Percentiles rank a stretch among this genome's conserved stretches.
These are phyloP conservation scores for Termitomyces bulborhizus DNA, from an alignment of 768 basidiomycete genomes.

Conservation along the genomic window DNA sequence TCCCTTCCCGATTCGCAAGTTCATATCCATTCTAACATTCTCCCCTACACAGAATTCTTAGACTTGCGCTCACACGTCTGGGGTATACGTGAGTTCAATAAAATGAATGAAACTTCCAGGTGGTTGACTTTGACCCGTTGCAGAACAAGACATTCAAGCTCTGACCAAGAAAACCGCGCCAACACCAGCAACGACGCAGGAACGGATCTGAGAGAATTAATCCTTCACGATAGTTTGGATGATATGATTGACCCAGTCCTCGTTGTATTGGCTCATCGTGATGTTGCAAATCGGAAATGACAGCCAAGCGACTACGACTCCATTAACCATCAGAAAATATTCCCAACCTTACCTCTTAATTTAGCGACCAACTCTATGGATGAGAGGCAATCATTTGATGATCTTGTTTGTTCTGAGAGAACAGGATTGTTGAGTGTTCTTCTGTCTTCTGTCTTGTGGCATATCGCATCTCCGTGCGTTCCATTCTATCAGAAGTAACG, in stretches of 20 bases:
- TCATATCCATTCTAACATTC: background rate
- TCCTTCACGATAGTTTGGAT: background rate
- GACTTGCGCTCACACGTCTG: conserved; percentile 78
- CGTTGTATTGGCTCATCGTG: background rate
- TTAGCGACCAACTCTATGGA: background rate
- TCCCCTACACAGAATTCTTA: conserved; percentile 54
- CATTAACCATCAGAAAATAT: background rate
- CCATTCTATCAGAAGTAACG: background rate
- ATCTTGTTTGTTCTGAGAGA: background rate
- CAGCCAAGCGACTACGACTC: background rate
- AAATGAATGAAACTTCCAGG: background rate
- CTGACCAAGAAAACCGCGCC: conserved; percentile 55
- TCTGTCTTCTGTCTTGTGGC: background rate
- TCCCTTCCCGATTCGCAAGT: background rate
- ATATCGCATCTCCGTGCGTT: background rate
- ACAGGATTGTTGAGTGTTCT: background rate
- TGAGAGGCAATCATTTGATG: background rate
- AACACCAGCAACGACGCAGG: background rate
- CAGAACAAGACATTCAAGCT: conserved; percentile 79
- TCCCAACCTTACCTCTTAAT: background rate
- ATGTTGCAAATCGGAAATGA: background rate
- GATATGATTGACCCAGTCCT: background rate
- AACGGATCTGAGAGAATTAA: background rate
- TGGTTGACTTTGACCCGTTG: conserved; percentile 4
- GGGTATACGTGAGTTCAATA: conserved; percentile 70